Conservation (phyloP, 164 flowering plant genomes). For the Liriodendron chinense region DNA sequence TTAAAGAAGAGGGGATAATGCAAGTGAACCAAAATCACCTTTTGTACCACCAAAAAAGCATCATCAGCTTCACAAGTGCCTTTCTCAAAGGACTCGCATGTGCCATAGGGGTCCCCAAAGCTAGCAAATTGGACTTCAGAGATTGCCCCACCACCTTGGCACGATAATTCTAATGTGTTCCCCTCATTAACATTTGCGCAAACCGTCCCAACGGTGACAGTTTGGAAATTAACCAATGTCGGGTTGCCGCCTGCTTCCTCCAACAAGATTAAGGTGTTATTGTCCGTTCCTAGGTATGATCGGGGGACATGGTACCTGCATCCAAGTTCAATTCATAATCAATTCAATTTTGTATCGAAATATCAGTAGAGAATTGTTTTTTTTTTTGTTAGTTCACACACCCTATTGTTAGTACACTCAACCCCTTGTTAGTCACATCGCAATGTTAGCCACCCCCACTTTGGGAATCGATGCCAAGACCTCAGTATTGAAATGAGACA, state of each 20-base stretch:
- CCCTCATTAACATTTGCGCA: slow-evolving; percentile 42
- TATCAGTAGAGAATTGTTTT: not conserved
- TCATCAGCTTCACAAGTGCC: slow-evolving; percentile 33
- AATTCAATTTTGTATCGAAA: slow-evolving; percentile 14
- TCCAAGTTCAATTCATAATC: slow-evolving; percentile 8
- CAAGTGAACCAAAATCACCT: slow-evolving; percentile 26
- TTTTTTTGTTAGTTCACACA: no score
- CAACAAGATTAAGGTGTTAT: slow-evolving; percentile 48
- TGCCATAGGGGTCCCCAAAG: slow-evolving; percentile 51
- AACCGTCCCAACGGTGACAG: slow-evolving; percentile 29
- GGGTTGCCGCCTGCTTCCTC: slow-evolving; percentile 74
- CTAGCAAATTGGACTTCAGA: slow-evolving; percentile 47
- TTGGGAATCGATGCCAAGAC: no score
- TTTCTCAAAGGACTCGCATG: slow-evolving; percentile 41
- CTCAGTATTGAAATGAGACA: no score
- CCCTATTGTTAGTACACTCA: no score
- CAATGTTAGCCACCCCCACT: no score
- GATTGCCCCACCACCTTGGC: slow-evolving; percentile 35
- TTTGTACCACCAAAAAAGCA: slow-evolving; percentile 13
- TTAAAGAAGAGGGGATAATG: no score
- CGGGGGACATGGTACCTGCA: slow-evolving; percentile 66
- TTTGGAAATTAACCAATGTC: slow-evolving; percentile 37
- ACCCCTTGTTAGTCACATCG: no score
- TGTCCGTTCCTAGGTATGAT: slow-evolving; percentile 30
- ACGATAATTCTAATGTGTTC: slow-evolving; percentile 38